A percentile compares a stretch with the other conserved stretches of the same genome.
Conservation (phyloP, 2,329 filamentous ascomycete species). For the Didymosphaeria variabile region DNA sequence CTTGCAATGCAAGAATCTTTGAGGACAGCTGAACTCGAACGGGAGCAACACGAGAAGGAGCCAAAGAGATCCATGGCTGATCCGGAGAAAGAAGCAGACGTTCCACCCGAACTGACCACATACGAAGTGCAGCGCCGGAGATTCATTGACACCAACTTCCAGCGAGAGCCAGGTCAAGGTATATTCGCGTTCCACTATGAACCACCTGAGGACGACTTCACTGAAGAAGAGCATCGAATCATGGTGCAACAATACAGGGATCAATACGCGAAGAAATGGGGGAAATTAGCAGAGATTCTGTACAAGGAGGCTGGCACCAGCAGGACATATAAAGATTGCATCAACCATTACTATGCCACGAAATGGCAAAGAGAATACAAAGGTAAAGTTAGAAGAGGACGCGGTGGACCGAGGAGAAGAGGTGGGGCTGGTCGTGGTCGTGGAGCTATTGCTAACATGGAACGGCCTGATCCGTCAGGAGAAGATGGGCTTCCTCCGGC, state of each 20-base stretch:
- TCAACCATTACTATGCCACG: slow-evolving; percentile 86
- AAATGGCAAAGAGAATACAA: slow-evolving; percentile 80
- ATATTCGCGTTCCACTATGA: slow-evolving; percentile 76
- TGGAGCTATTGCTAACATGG: slow-evolving; percentile 65
- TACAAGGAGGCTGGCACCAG: slow-evolving; percentile 56
- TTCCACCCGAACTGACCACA: slow-evolving; percentile 73
- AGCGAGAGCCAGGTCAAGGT: slow-evolving; percentile 70
- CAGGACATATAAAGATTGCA: slow-evolving; percentile 80
- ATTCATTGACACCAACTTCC: slow-evolving; percentile 73
- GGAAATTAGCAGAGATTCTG: slow-evolving; percentile 74
- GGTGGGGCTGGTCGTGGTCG: slow-evolving; percentile 58
- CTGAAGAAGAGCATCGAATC: slow-evolving; percentile 71
- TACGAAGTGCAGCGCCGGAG: slow-evolving; percentile 67
- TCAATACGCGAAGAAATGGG: slow-evolving; percentile 80
- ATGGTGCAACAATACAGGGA: slow-evolving; percentile 81
- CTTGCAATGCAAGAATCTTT: slow-evolving; percentile 76
- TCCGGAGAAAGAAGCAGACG: slow-evolving; percentile 77
- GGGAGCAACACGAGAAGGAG: slow-evolving; percentile 69
- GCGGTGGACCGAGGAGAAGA: slow-evolving; percentile 38
- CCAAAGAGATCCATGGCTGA: slow-evolving; percentile 75
- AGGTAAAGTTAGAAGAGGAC: slow-evolving; percentile 66
- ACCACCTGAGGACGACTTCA: slow-evolving; percentile 78
- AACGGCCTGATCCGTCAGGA: slow-evolving; percentile 50
- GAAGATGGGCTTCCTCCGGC: slow-evolving; percentile 50
- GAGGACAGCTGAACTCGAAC: slow-evolving; percentile 72